Evolutionary conservation across 2,329 filamentous ascomycete species (phyloP), one percentile per base, ranked within the genome.

Genomic region (Colletotrichum tropicicola): DNA sequence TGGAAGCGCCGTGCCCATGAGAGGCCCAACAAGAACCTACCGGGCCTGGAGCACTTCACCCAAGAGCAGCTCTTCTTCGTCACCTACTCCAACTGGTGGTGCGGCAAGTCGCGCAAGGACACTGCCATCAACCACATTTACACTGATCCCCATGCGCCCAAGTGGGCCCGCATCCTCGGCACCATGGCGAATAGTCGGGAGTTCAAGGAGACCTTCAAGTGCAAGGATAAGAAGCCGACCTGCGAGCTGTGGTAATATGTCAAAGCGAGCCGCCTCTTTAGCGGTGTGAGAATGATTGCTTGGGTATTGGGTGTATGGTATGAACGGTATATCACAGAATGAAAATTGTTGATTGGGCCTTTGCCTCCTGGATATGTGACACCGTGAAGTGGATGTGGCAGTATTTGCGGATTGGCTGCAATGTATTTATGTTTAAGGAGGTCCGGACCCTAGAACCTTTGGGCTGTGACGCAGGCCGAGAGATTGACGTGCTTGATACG

Each of bases 1-100:
- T 93, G 90, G 90, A 85, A 88, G 73, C 85, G 84, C 67, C 83
- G 83, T 10, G 83, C 87, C 30, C 74, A 79, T 2, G 77, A 83
- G 37, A 82, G 80, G n/a, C 80, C 85, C 0, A 84, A 85, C 62
- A 71, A 81, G 71, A 73, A 82, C 39, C 81, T 92, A 15, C 89
- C 89, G 0, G 90, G 90, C 0, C 73, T 92, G 6, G 82, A 87
- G 4, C 69, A 78, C 19, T 92, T 92, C 66, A 86, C 85, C 1
- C 87, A 89, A 65, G 89, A 91, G 66, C 89, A 92, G 74, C 75
- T 92, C 4, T 92, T 92, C 78, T 92, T 91, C 71, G 80, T 92
- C 28, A 84, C 84, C 2, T 92, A 87, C 72, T 84, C 80, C 4
- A 89, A 87, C 68, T 85, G 82, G 77, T 92, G 89, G 89, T 93